Base-by-base conservation (phyloP, 2,329 filamentous ascomycete species). In the Penicillium sp. region DNA sequence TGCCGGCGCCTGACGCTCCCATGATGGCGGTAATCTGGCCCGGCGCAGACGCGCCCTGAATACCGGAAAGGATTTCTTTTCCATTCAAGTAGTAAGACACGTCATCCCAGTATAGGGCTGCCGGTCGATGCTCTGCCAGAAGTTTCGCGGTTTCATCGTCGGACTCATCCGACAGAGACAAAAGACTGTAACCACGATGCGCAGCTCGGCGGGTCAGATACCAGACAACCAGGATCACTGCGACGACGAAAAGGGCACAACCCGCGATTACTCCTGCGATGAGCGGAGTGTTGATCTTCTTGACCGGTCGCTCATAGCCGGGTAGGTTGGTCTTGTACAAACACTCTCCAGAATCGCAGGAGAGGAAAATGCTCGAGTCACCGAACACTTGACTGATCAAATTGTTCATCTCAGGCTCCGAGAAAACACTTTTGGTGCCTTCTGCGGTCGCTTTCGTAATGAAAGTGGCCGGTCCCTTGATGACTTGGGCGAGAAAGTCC, bases 1-100 rank as follows among this genome's bases (percentile, higher is more conserved):
- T 98, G 49, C 93, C 93, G 34, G 93, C 94, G 24, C 93, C 93
- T 0, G 93, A 98, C 6, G 93, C 91, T 46, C 93, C 93, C 91
- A 98, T 98, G 60, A 98, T 95, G 7, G 93, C 93, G 56, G 91
- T 88, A 6, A 97, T 81, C 66, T 98, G 89, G n/a, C 94, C 94
- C 2, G 91, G 89, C 57, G 86, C 86, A n/a, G 91, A 90, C 34
- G 89, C 83, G 38, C 93, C 93, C 55, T 85, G 84, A 27, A 98
- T 85, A 11, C 80, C 81, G 13, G 79, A 78, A 2, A 98, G 75
- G 38, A 98, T 96, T 42, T 86, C 78, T 69, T 88, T 96, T 31
- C 89, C 89, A 55, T 94, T 95, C 29, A 98, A 77, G 18, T 79
- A 77, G 64, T 98, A 98, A 0, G 84, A 82, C 3, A 98, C 86